A percentile compares a stretch with the other conserved stretches of the same genome.
These are phyloP conservation scores for Kurtzmaniella cleridarum DNA, from an alignment of 805 yeast species.

Conservation along the genomic window DNA sequence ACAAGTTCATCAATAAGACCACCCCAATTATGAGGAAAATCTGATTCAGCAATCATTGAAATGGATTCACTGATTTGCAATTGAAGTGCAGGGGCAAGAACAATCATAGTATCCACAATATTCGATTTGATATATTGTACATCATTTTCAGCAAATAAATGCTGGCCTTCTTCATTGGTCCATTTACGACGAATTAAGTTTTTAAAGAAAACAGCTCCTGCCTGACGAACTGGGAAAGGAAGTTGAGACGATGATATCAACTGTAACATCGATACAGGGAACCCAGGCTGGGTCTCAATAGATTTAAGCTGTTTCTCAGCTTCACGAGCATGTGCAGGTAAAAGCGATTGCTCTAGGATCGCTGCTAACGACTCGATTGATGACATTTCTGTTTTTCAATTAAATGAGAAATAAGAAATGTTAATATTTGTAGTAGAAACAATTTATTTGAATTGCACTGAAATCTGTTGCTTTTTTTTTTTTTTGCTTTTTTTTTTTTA, in stretches of 20 bases:
- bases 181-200: constrained; percentile 80
- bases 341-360: constrained; percentile 58
- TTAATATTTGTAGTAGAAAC: constrained; percentile 21
- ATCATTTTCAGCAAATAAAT: constrained; percentile 56
- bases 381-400: constrained; percentile 14
- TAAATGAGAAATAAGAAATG: constrained; percentile 15
- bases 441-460: background rate
- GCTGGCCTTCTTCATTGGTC: constrained; percentile 86
- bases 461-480: too few relatives aligned
- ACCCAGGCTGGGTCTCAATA: constrained; percentile 66
- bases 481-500: too few relatives aligned
- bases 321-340: constrained; percentile 56
- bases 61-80: constrained; percentile 94
- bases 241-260: constrained; percentile 62
- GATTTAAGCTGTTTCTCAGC: constrained; percentile 63
- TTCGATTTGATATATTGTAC: constrained; percentile 65
- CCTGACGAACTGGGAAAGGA: constrained; percentile 59
- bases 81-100: constrained; percentile 73
- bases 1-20: constrained; percentile 71
- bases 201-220: constrained; percentile 88
- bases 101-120: constrained; percentile 81
- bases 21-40: constrained; percentile 90
- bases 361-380: constrained; percentile 47
- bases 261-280: constrained; percentile 68
- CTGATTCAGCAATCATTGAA: constrained; percentile 89